Evolutionary conservation across 73 alveolate genomes (phyloP).

Genomic region (Blepharisma japonicum): DNA sequence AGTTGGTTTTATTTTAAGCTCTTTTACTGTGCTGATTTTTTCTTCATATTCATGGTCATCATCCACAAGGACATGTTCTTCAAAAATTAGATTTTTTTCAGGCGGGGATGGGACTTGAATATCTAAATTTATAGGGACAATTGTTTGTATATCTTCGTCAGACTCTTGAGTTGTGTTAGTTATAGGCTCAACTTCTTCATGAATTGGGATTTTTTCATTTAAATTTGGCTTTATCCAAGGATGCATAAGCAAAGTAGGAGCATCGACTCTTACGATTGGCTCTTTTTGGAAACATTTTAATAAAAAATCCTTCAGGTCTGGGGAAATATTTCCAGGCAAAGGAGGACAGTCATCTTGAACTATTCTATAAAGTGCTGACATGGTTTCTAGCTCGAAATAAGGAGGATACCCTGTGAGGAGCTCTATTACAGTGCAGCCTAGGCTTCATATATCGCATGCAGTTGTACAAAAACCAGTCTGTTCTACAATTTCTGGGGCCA

Average conservation of each 20-base stretch:
- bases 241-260: slow-evolving; percentile 81
- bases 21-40: too few species aligned
- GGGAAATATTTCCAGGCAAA: slow-evolving; percentile 82
- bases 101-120: background rate
- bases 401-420: slow-evolving; percentile 95
- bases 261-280: slow-evolving; percentile 88
- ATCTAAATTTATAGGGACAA: background rate
- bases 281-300: slow-evolving; percentile 87
- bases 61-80: background rate
- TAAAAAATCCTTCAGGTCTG: slow-evolving; percentile 82
- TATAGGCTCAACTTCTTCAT: slow-evolving; percentile 24
- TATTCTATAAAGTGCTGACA: slow-evolving; percentile 84
- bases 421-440: slow-evolving; percentile 96
- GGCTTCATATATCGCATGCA: slow-evolving; percentile 96
- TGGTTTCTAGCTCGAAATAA: slow-evolving; percentile 76
- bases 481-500: slow-evolving; percentile 99
- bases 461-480: slow-evolving; percentile 84
- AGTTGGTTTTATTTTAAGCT: too few species aligned
- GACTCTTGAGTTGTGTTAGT: background rate
- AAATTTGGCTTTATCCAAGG: slow-evolving; percentile 73
- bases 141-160: background rate
- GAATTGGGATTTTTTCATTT: background rate
- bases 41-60: too few species aligned
- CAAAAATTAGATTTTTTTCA: background rate
- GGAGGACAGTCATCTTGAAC: slow-evolving; percentile 93